A percentile compares a stretch with the other conserved stretches of the same genome.
Evolutionary conservation across 495 filamentous ascomycete species (phyloP).

Genomic region (Aspergillus panamensis): DNA sequence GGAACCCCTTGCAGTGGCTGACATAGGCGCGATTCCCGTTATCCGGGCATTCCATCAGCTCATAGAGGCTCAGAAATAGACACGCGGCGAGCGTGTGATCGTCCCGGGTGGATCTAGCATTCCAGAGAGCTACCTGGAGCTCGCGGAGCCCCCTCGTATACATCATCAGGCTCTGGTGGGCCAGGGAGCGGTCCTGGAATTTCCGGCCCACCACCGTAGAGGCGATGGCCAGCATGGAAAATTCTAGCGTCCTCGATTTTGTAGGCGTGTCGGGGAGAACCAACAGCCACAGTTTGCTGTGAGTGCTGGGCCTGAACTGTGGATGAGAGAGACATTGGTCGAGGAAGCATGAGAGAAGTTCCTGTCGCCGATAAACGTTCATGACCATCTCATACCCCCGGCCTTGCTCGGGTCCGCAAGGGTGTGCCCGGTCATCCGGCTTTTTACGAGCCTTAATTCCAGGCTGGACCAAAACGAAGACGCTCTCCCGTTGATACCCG

Average conservation of each 20-base stretch:
- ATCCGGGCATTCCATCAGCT: slow-evolving; percentile 35
- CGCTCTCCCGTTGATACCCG: slow-evolving; percentile 34
- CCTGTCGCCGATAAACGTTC: slow-evolving; percentile 14
- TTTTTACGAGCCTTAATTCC: not conserved
- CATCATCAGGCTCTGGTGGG: slow-evolving; percentile 29
- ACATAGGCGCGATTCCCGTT: slow-evolving; percentile 25
- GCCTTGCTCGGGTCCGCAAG: not conserved
- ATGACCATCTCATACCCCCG: slow-evolving; percentile 6
- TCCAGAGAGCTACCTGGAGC: slow-evolving; percentile 32
- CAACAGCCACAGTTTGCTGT: slow-evolving; percentile 26
- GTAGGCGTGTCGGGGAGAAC: slow-evolving; percentile 21
- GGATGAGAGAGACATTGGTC: slow-evolving; percentile 15
- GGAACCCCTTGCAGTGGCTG: slow-evolving; percentile 31
- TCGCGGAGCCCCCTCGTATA: slow-evolving; percentile 33
- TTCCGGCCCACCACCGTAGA: slow-evolving; percentile 26
- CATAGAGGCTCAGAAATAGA: slow-evolving; percentile 35
- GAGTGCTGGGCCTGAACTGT: not conserved
- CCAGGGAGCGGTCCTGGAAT: slow-evolving; percentile 19
- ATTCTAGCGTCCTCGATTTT: slow-evolving; percentile 25
- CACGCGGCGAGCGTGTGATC: slow-evolving; percentile 37
- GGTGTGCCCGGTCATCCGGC: not conserved
- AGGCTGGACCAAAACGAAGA: slow-evolving; percentile 32
- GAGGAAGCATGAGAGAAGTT: slow-evolving; percentile 21
- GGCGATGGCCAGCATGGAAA: slow-evolving; percentile 24
- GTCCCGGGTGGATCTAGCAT: slow-evolving; percentile 23